Percentiles rank a stretch among this genome's conserved stretches.
Evolutionary conservation across 2,329 filamentous ascomycete genomes (phyloP).

Genomic region (Aspergillus costaricaensis): DNA sequence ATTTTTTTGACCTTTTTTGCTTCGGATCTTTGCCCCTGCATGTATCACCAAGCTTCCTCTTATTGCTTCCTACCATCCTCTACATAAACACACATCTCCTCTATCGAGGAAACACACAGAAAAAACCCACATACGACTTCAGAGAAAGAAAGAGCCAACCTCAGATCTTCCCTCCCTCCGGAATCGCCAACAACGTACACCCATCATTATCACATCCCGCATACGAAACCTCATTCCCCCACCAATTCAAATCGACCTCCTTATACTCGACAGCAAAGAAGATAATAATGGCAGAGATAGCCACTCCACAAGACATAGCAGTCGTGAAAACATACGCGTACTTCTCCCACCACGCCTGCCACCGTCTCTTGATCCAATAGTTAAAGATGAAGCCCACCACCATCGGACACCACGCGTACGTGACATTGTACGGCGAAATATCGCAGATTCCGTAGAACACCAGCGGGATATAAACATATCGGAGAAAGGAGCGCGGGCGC

Average conservation of each 20-base stretch:
- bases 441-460: neutral
- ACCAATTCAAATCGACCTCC: neutral
- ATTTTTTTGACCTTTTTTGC: no score
- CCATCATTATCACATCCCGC: neutral
- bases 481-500: neutral
- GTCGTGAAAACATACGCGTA: constrained; percentile 6
- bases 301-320: constrained; percentile 3
- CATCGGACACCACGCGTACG: constrained; percentile 8
- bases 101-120: neutral
- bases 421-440: constrained; percentile 9
- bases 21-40: no score
- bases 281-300: neutral
- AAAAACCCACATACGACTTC: no score
- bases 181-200: neutral
- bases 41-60: no score
- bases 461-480: constrained; percentile 2
- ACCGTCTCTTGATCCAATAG: neutral
- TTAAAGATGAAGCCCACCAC: neutral
- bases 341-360: constrained; percentile 4
- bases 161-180: neutral
- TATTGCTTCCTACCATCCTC: neutral
- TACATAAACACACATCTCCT: neutral
- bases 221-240: constrained; percentile 1
- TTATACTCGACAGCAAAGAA: constrained; percentile 6
- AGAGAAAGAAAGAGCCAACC: neutral